These are phyloP conservation scores for Aspergillus conjunctus DNA, from an alignment of 495 filamentous ascomycete genomes.

Conservation along the genomic window DNA sequence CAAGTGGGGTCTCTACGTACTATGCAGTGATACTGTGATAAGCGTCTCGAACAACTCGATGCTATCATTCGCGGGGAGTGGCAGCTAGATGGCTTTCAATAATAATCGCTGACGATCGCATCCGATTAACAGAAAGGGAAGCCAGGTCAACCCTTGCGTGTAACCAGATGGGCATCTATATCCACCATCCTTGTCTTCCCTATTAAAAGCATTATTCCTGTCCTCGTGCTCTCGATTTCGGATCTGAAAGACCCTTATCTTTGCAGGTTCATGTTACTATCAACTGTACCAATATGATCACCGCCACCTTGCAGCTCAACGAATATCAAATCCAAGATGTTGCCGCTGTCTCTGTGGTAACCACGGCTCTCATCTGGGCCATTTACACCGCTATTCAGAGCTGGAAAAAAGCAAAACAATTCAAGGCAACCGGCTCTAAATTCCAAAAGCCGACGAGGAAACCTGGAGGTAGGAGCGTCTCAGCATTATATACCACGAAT, in stretches of 20 bases:
- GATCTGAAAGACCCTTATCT: neutral
- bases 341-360: constrained; percentile 26
- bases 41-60: neutral
- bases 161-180: constrained; percentile 3
- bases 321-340: constrained; percentile 24
- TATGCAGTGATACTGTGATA: neutral
- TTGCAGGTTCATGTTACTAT: neutral
- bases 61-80: constrained; percentile 12
- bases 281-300: constrained; percentile 16
- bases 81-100: neutral
- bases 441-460: constrained; percentile 26
- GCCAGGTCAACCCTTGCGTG: neutral
- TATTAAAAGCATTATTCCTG: neutral
- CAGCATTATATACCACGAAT: neutral
- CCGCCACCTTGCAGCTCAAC: constrained; percentile 9
- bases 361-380: constrained; percentile 30
- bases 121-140: constrained; percentile 39
- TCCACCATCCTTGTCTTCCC: neutral
- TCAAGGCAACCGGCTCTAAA: constrained; percentile 18
- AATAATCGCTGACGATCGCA: constrained; percentile 26
- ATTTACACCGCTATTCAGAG: constrained; percentile 25
- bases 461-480: constrained; percentile 36
- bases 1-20: no score
- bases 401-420: constrained; percentile 32
- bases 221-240: neutral